A percentile compares a stretch with the other conserved stretches of the same genome.
Evolutionary conservation across 805 yeast species (phyloP).

Genomic region (Kazachstania psychrophila): DNA sequence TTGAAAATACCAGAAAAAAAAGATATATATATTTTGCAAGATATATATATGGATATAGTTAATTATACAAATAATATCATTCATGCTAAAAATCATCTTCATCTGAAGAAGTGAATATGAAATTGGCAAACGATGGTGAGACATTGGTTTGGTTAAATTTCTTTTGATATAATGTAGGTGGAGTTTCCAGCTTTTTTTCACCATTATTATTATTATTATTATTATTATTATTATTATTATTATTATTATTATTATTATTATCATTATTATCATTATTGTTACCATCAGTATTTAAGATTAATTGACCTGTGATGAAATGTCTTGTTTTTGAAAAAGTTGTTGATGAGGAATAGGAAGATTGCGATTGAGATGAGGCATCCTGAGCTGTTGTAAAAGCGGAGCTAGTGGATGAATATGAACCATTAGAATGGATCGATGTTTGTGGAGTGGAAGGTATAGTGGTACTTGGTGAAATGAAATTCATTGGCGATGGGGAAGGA

Average conservation of each 20-base stretch:
- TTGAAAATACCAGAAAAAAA: too few species aligned
- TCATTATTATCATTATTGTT: neutral
- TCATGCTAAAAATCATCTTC: constrained; percentile 4
- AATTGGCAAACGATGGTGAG: neutral
- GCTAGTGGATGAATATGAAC: neutral
- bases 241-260: too few species aligned
- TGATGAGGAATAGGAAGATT: neutral
- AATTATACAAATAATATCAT: too few species aligned
- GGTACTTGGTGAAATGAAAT: neutral
- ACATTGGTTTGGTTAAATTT: neutral
- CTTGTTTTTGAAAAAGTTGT: neutral
- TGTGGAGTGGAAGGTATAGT: neutral
- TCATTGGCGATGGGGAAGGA: constrained; percentile 1
- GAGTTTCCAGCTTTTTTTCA: neutral
- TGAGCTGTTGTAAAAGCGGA: neutral
- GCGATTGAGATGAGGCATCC: neutral
- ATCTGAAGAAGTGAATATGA: constrained; percentile 7
- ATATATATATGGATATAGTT: too few species aligned
- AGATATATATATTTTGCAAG: too few species aligned
- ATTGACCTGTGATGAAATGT: constrained; percentile 2
- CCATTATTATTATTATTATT: too few species aligned
- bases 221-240: too few species aligned
- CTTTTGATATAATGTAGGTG: neutral
- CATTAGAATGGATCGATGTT: neutral
- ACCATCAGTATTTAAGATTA: neutral